Conservation (phyloP, 306 rosid species). For the Fragaria iinumae region DNA sequence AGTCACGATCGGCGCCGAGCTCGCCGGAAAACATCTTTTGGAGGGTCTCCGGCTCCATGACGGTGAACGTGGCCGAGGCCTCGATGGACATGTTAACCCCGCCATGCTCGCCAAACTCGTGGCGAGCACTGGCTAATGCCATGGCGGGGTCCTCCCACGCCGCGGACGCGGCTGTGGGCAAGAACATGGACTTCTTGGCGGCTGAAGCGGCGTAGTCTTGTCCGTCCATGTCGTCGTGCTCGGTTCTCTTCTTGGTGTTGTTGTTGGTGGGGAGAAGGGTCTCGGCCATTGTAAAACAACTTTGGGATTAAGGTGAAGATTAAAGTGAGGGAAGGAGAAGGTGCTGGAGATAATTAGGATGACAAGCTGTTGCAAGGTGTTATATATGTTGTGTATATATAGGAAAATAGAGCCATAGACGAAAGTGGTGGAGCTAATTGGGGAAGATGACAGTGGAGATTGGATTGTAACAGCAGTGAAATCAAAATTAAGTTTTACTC, state of each 20-base stretch:
- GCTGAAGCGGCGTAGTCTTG: not conserved
- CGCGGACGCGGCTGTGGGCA: not conserved
- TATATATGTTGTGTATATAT: not conserved
- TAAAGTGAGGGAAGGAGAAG: not conserved
- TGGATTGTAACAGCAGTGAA: not conserved
- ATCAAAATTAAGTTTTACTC: not conserved
- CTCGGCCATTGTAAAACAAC: constrained; percentile 41
- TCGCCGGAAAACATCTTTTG: constrained; percentile 88
- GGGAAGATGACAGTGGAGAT: not conserved
- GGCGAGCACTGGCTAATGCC: constrained; percentile 67
- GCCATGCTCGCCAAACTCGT: constrained; percentile 97
- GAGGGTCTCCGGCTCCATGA: constrained; percentile 95
- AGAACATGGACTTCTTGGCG: constrained; percentile 43
- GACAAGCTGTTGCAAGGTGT: not conserved
- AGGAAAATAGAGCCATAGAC: not conserved
- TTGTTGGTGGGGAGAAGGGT: constrained; percentile 25
- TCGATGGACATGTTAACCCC: constrained; percentile 99
- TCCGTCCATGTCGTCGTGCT: constrained; percentile 29
- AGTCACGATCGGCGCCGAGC: constrained; percentile 81
- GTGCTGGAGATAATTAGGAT: not conserved
- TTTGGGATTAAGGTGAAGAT: not conserved
- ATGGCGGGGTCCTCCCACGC: constrained; percentile 58
- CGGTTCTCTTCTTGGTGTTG: constrained; percentile 36
- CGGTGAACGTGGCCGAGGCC: constrained; percentile 95
- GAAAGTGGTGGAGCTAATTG: not conserved